Base-by-base conservation (phyloP, 345 rosid species). In the Excoecaria agallocha region DNA sequence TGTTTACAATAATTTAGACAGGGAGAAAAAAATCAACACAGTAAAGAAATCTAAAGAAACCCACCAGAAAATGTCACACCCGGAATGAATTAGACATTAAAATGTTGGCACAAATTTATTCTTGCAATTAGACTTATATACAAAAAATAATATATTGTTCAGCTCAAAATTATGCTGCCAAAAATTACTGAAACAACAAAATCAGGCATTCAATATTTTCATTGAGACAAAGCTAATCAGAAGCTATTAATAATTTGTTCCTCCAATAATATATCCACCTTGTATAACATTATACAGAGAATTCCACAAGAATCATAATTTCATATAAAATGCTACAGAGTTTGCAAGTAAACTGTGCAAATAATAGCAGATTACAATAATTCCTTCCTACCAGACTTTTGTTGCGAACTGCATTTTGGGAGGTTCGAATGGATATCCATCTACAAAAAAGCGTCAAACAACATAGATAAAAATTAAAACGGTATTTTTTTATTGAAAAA, bases 341-440 rank as follows among this genome's bases (percentile, higher is more conserved):
- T 64, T 65, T 25, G 22, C 45, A 75, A 68, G 43, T 67, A 41
- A 75, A 75, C 24, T 22, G 43, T 20, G 6, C 62, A 77, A 57
- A 64, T 43, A 60, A 24, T 69, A 69, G 50, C 60, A 49, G 39
- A 75, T 37, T 70, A 77, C 37, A 60, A 54, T 66, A 69, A 38
- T 24, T 58, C 50, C 54, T 80, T 69, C 96, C 66, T 93, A 96
- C 99, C 99, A 96, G 77, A 96, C 98, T 91, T 90, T 93, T 54
- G 98, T 96, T 39, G 88, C 82, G 71, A 96, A 96, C 79, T 93
- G 92, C 99, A 96, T 93, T 87, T 90, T 96, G 43, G 99, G 99
- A 74, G 99, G 99, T 92, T 93, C 97, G 79, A 96, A 96, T 5
- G 99, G 99, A 80, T 96, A 96, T 55, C 94, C 97, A 86, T 96